Evolutionary conservation across 768 basidiomycete genomes (phyloP), one percentile per base, ranked within the genome.

Genomic region (Cystofilobasidium macerans): DNA sequence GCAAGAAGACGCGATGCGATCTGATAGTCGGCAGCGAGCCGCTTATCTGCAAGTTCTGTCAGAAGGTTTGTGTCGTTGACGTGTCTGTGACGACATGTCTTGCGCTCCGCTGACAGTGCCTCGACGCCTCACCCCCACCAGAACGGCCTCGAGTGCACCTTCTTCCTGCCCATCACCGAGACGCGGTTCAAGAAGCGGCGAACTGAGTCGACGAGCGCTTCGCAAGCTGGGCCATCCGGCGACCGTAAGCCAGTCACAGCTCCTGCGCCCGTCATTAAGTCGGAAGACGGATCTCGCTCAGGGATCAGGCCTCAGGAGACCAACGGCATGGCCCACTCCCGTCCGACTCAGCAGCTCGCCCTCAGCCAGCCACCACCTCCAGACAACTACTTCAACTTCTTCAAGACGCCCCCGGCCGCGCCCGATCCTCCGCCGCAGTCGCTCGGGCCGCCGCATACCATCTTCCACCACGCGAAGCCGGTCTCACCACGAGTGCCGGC

Each of bases 91-190:
- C n/a, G n/a, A n/a, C n/a, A n/a, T n/a, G n/a, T n/a, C n/a, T n/a
- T n/a, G n/a, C n/a, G n/a, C n/a, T n/a, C n/a, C n/a, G n/a, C n/a
- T n/a, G n/a, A n/a, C n/a, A n/a, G n/a, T 26, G 14, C 0, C 12
- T 9, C 16, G 12, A 22, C 22, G 11, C 1, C 30, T n/a, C 11
- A 28, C 18, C 8, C n/a, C 35, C 57, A 18, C 42, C n/a, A 65
- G 64, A 56, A 48, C 42, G 33, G 51, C n/a, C 33, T 65, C 22
- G 28, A 56, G 5, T 57, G 42, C 36, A 45, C 35, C 1, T 57
- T 45, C 78, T 94, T 95, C 80, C 84, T 98, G 16, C 95, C 95
- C 45, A 99, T 99, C 71, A 90, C 94, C 13, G 95, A 98, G 76
- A 99, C 95, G 0, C 86, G 95, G 24, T 99, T 97, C 82, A 97